phyloP scores from a whole-genome alignment of 1,139 yeast species.

The Taphrina wiesneri region DNA sequence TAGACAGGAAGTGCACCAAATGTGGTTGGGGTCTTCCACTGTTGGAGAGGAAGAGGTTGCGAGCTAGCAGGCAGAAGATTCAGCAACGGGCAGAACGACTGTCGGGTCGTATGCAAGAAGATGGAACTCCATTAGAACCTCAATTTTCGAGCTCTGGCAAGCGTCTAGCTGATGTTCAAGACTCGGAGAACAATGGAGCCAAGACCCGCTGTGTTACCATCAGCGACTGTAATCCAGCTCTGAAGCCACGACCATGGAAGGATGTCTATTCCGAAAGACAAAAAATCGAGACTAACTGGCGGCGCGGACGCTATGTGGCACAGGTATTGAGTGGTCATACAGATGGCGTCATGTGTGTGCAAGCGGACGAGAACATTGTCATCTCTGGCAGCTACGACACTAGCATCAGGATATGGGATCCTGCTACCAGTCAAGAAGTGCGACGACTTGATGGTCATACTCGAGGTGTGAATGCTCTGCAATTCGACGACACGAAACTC shows the following conservation, averaged over 20 bases:
- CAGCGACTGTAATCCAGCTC: slow-evolving; percentile 12
- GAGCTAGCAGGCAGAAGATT: slow-evolving; percentile 41
- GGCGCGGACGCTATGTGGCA: slow-evolving; percentile 70
- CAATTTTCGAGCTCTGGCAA: slow-evolving; percentile 7
- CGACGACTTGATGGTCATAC: slow-evolving; percentile 75
- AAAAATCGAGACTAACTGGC: slow-evolving; percentile 90
- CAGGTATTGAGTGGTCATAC: slow-evolving; percentile 77
- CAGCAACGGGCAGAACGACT: slow-evolving; percentile 38
- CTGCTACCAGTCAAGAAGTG: slow-evolving; percentile 74
- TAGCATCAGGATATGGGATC: slow-evolving; percentile 95
- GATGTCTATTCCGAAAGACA: slow-evolving; percentile 88
- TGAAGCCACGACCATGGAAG: slow-evolving; percentile 76
- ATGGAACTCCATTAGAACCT: neutral
- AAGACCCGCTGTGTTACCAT: slow-evolving; percentile 4
- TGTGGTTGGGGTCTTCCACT: slow-evolving; percentile 99
- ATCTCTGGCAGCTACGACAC: slow-evolving; percentile 64
- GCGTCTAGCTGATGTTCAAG: neutral
- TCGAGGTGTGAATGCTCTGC: slow-evolving; percentile 83
- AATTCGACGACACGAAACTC: slow-evolving; percentile 84
- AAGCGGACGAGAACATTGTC: slow-evolving; percentile 66
- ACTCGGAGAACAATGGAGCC: neutral
- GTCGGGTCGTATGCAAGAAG: slow-evolving; percentile 7
- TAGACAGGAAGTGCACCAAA: slow-evolving; percentile 92
- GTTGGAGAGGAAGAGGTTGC: slow-evolving; percentile 53
- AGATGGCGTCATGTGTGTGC: slow-evolving; percentile 83